Conservation (phyloP, 1,284 basidiomycete species). For the Boletus smithii region DNA sequence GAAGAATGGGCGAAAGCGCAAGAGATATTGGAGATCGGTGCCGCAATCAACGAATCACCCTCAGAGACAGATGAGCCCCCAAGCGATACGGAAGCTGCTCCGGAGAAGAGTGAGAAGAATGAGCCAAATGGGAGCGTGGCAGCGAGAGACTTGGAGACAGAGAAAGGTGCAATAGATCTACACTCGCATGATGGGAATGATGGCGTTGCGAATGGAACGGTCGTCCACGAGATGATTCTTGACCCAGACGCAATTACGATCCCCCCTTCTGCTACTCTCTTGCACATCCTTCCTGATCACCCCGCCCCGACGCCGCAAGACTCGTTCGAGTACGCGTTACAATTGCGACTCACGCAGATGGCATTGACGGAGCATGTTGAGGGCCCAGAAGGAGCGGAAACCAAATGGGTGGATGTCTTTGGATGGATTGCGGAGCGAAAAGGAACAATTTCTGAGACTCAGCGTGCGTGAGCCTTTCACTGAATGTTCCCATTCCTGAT, state of each 20-base stretch:
- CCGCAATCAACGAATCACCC: slow-evolving; percentile 44
- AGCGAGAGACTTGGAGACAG: slow-evolving; percentile 12
- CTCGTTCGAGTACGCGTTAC: slow-evolving; percentile 74
- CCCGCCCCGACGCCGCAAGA: slow-evolving; percentile 56
- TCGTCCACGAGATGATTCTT: slow-evolving; percentile 34
- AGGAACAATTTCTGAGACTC: slow-evolving; percentile 33
- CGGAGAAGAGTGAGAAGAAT: slow-evolving; percentile 8
- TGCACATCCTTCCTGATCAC: slow-evolving; percentile 53
- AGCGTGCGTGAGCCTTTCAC: slow-evolving; percentile 18
- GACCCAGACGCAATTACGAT: slow-evolving; percentile 37
- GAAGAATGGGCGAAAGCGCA: slow-evolving; percentile 82
- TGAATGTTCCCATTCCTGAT: neutral
- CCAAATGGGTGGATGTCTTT: slow-evolving; percentile 84
- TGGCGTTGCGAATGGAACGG: neutral
- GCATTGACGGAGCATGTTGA: slow-evolving; percentile 81
- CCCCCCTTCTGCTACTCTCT: slow-evolving; percentile 48
- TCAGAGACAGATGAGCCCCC: slow-evolving; percentile 16
- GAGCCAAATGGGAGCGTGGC: neutral
- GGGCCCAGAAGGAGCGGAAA: slow-evolving; percentile 82
- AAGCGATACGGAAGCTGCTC: slow-evolving; percentile 22
- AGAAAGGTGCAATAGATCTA: slow-evolving; percentile 7
- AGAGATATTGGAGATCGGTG: slow-evolving; percentile 73
- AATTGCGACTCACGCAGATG: slow-evolving; percentile 86
- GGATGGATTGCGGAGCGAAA: slow-evolving; percentile 73
- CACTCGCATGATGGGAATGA: neutral